These are phyloP conservation scores for Linum usitatissimum DNA, from an alignment of 345 rosid genomes.

Conservation along the genomic window DNA sequence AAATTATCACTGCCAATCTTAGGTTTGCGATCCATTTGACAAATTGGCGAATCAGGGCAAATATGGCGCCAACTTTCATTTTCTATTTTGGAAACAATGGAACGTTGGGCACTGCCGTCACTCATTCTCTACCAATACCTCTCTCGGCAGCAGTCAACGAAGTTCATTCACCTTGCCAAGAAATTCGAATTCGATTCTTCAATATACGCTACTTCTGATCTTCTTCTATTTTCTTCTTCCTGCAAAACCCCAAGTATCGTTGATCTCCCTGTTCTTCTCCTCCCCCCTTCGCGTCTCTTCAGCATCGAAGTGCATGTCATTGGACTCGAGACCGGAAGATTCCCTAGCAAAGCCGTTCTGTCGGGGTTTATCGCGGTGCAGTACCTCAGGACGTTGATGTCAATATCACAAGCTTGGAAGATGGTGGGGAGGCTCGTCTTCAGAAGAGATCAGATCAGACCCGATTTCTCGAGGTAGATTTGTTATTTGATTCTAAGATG, in stretches of 20 bases:
- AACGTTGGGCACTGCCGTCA: not conserved
- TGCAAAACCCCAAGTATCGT: conserved; percentile 47
- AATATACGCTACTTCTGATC: conserved; percentile 41
- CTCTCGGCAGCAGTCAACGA: not conserved
- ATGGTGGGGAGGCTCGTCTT: conserved; percentile 10
- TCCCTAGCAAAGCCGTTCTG: conserved; percentile 43
- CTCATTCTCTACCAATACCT: not conserved
- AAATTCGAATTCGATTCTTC: conserved; percentile 76
- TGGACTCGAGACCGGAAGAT: conserved; percentile 23
- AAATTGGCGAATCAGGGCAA: not conserved
- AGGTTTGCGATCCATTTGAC: too few relatives aligned
- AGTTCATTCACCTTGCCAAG: not conserved
- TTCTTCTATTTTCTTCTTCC: conserved; percentile 17
- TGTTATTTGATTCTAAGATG: not conserved
- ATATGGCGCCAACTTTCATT: conserved; percentile 16
- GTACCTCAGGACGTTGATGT: conserved; percentile 38
- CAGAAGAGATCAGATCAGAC: not conserved
- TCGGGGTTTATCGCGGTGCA: conserved; percentile 41
- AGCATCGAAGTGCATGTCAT: conserved; percentile 18
- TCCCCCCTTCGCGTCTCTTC: conserved; percentile 20
- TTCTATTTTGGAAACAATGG: not conserved
- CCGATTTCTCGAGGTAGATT: not conserved
- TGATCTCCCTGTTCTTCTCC: conserved; percentile 43
- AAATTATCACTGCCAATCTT: conserved; percentile 2
- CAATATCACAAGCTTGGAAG: conserved; percentile 21